Conservation (phyloP, 768 basidiomycete species). For the Solioccasus polychromus region DNA sequence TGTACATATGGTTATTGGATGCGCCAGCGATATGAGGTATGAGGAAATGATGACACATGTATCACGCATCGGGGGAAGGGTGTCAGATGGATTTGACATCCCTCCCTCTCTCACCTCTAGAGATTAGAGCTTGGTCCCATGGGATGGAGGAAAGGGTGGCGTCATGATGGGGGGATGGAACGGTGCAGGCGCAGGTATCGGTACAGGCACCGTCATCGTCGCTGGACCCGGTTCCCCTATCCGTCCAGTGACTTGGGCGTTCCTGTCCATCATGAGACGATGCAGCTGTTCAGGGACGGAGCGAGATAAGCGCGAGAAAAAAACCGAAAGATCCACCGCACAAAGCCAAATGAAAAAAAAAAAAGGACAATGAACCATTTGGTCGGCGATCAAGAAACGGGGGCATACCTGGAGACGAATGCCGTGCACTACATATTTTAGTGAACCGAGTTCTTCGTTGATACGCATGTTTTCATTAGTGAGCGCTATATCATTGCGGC, state of each 20-base stretch:
- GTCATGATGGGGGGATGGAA: constrained; percentile 32
- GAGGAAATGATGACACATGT: too few relatives aligned
- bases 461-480: constrained; percentile 69
- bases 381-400: constrained; percentile 2
- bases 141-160: constrained; percentile 27
- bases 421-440: constrained; percentile 70
- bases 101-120: too few relatives aligned
- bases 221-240: constrained; percentile 23
- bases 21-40: too few relatives aligned
- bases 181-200: constrained; percentile 20
- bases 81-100: too few relatives aligned
- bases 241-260: constrained; percentile 53
- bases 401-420: constrained; percentile 70
- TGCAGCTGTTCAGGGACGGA: constrained; percentile 44
- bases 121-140: constrained; percentile 31
- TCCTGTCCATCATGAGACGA: constrained; percentile 74
- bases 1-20: too few relatives aligned
- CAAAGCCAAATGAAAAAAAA: not conserved
- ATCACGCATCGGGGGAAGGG: too few relatives aligned
- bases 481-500: constrained; percentile 62
- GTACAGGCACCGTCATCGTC: constrained; percentile 14
- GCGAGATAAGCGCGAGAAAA: constrained; percentile 13
- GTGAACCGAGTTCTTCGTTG: constrained; percentile 69
- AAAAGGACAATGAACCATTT: constrained; percentile 4
- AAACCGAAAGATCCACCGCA: constrained; percentile 6